Evolutionary conservation across 306 rosid genomes (phyloP), one percentile per base, ranked within the genome.

Genomic region (Heteromeles arbutifolia): DNA sequence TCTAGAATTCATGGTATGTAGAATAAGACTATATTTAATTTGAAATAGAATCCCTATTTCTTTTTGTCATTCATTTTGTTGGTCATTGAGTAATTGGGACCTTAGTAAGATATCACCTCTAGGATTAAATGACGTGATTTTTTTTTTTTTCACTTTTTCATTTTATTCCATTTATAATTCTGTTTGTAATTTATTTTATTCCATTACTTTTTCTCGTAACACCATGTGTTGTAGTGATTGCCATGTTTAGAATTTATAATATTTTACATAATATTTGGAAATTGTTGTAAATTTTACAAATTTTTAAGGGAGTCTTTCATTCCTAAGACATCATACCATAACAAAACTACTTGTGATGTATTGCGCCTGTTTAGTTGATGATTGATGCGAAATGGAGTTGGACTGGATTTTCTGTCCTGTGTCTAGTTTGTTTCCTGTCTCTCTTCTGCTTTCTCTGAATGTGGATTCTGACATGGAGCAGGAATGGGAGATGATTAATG

Each of bases 401-500:
- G 53, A 15, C 28, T 65, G 28, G 52, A 59, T 66, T 66, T 21
- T 32, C 4, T 32, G 1, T 32, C 11, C 45, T 19, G 5, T 4
- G n/a, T 65, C 17, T 31, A 31, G 3, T 74, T 74, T 18, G 34
- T 50, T 31, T n/a, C 26, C 8, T 52, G 41, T 57, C 19, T 43
- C 29, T 32, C n/a, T 19, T 34, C 13, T 76, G 43, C n/a, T 22
- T 67, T 74, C 24, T 69, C 37, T 73, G 67, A 63, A 81, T 61
- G 50, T 76, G 76, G 34, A 78, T 84, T 57, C 41, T 62, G 75
- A 28, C 43, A 32, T 13, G 79, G 69, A 78, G 75, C 90, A 96
- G 99, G 99, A 92, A 78, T 96, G 99, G 99, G 99, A 96, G 90
- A 90, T 92, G 80, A 76, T 92, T 79, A 92, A 92, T 79, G 99